phyloP scores from a whole-genome alignment of 73 alveolate species.

The Paramecium pentaurelia region DNA sequence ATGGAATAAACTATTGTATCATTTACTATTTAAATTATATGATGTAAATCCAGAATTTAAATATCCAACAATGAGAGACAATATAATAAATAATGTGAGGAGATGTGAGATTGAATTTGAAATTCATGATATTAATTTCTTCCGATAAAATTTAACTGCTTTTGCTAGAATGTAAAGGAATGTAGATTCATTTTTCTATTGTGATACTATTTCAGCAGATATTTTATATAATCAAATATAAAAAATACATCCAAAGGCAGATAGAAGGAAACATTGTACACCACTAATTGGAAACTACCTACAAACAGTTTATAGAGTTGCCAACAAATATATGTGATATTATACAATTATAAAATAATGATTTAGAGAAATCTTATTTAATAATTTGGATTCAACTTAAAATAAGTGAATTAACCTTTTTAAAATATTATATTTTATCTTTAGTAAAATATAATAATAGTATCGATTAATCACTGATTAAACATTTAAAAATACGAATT shows the following conservation, averaged over 20 bases:
- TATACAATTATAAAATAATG: neutral
- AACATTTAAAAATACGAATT: neutral
- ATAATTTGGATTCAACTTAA: neutral
- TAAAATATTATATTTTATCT: neutral
- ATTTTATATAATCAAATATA: neutral
- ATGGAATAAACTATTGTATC: neutral
- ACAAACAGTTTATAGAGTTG: neutral
- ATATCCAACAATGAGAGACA: neutral
- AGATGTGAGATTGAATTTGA: constrained; percentile 38
- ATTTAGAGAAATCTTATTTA: neutral
- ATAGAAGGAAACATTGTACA: neutral
- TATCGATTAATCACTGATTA: neutral
- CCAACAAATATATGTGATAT: neutral
- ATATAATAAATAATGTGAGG: neutral
- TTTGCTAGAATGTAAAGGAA: neutral
- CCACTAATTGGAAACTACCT: constrained; percentile 13
- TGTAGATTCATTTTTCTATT: neutral
- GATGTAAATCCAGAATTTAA: neutral
- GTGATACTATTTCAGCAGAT: neutral
- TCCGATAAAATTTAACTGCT: neutral
- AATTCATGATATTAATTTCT: neutral
- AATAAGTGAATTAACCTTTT: neutral
- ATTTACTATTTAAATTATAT: neutral
- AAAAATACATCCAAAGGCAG: neutral
- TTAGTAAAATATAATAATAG: neutral